Percentiles rank a stretch among this genome's conserved stretches.
Conservation (phyloP, 2,329 filamentous ascomycete species). For the Exophiala dermatitidis region DNA sequence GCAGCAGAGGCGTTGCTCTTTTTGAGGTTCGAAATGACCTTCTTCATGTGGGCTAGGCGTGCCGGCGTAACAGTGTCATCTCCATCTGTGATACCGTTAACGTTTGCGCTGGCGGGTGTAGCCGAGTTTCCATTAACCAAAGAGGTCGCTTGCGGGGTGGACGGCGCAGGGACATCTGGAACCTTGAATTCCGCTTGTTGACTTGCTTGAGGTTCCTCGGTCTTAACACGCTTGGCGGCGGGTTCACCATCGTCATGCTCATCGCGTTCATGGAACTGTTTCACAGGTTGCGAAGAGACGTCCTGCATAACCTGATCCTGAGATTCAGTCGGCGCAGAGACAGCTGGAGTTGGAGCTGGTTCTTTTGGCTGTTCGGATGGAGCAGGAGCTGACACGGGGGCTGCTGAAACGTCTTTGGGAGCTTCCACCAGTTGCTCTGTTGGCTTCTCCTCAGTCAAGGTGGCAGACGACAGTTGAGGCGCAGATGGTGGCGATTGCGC, state of each 20-base stretch:
- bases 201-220: constrained; percentile 45
- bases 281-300: constrained; percentile 45
- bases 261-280: constrained; percentile 67
- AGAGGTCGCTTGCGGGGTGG: constrained; percentile 23
- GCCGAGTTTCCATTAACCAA: constrained; percentile 25
- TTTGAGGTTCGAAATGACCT: constrained; percentile 48
- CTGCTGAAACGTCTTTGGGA: neutral
- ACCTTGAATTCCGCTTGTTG: constrained; percentile 42
- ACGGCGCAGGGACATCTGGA: constrained; percentile 36
- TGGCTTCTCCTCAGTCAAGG: constrained; percentile 6
- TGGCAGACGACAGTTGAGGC: constrained; percentile 32
- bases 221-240: constrained; percentile 72
- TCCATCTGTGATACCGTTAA: constrained; percentile 22
- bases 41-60: constrained; percentile 26
- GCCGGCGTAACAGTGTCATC: constrained; percentile 22
- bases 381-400: constrained; percentile 1
- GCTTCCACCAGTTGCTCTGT: constrained; percentile 10
- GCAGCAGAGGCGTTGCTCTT: constrained; percentile 73
- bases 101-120: constrained; percentile 30
- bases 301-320: constrained; percentile 50
- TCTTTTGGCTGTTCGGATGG: constrained; percentile 21
- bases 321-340: constrained; percentile 18
- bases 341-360: constrained; percentile 21
- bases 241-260: constrained; percentile 56
- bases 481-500: constrained; percentile 26